phyloP scores from a whole-genome alignment of 2,329 filamentous ascomycete species.

The Sporothrix schenckii region DNA sequence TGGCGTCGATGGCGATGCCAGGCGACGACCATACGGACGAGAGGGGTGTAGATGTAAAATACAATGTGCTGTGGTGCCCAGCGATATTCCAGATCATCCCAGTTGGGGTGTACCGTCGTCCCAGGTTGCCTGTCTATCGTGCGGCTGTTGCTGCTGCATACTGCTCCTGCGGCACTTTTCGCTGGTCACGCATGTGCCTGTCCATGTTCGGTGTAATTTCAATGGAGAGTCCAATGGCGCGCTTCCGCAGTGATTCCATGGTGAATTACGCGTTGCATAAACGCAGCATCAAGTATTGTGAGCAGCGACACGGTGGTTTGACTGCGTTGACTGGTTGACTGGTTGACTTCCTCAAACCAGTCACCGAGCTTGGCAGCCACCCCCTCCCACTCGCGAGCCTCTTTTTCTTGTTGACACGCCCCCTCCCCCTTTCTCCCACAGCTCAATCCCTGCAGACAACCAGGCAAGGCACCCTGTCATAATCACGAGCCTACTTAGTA shows the following conservation, averaged over 20 bases:
- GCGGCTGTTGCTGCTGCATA: neutral
- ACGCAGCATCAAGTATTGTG: neutral
- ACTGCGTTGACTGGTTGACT: neutral
- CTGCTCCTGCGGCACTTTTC: neutral
- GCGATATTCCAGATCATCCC: conserved; percentile 8
- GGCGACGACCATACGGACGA: neutral
- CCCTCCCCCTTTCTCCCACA: neutral
- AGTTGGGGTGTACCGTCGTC: neutral
- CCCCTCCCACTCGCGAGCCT: neutral
- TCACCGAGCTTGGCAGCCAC: conserved; percentile 32
- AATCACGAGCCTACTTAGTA: conserved; percentile 10
- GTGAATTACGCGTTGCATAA: neutral
- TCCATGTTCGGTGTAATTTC: neutral
- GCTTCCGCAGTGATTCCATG: neutral
- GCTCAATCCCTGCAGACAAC: conserved; percentile 9
- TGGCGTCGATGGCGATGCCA: conserved; percentile 4
- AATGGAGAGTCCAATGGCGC: neutral
- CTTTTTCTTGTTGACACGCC: too few relatives aligned
- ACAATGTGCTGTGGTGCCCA: neutral
- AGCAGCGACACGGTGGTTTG: neutral
- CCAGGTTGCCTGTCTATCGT: neutral
- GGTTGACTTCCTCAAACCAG: conserved; percentile 23
- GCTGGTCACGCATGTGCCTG: neutral
- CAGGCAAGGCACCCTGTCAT: conserved; percentile 8
- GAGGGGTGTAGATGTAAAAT: neutral